Evolutionary conservation across 768 basidiomycete species (phyloP), one percentile per base, ranked within the genome.

Genomic region (Russula lepida): DNA sequence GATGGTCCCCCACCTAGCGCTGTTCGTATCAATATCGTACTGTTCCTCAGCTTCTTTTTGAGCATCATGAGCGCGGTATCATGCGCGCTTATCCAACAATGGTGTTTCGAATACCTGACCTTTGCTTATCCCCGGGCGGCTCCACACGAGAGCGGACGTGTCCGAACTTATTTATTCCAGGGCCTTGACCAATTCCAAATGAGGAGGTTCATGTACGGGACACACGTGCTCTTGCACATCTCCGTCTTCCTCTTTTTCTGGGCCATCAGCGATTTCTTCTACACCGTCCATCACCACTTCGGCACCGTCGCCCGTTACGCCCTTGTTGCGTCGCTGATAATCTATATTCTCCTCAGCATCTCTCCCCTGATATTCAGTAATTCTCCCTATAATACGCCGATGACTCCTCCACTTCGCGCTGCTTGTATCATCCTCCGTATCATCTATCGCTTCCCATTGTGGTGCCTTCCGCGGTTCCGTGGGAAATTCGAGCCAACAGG

Each of bases 71-170:
- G 62, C 49, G 62, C 53, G 3, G 32, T 65, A n/a, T 41, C 39
- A 28, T 52, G 62, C 7, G 57, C 55, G 6, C 56, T 63, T 19
- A 51, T 66, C 15, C 64, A 65, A 17, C 59, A 66, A 52, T 65
- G 64, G 64, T 51, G 55, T 46, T 46, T 53, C 7, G 54, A 54
- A 17, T 60, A 50, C 27, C 8, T 57, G 25, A 43, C 32, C 7
- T 44, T 25, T 35, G 48, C 54, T 25, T 56, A 51, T 13, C 54
- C 60, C 39, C 19, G 49, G 27, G 59, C 25, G 6, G 49, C 53
- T 4, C 59, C 41, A 17, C 59, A 61, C 13, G 32, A 56, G 27
- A 41, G 59, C 17, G 63, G 59, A 5, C 60, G 59, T 19, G 47
- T 61, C n/a, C 63, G 59, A 8, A 60, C 59, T 4, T 62, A 52